Evolutionary conservation across 2,329 filamentous ascomycete species (phyloP).

Genomic region (Thelonectria discophora): DNA sequence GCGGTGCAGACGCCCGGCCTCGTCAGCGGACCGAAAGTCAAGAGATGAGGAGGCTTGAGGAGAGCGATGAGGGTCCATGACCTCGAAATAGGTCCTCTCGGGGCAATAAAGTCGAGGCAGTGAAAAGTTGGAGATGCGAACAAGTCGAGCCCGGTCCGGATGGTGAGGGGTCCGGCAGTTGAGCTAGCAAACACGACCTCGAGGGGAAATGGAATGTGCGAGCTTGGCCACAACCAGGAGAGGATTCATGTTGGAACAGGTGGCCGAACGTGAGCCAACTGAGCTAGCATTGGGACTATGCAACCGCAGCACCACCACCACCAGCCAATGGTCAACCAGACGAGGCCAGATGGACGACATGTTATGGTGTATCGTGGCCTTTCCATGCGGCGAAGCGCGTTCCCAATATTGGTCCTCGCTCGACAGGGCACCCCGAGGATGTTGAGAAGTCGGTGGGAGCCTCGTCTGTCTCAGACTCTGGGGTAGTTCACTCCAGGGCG

Average conservation of each 20-base stretch:
- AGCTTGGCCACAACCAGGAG: slow-evolving; percentile 1
- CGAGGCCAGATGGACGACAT: slow-evolving; percentile 21
- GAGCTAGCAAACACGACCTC: not conserved
- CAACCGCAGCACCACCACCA: not conserved
- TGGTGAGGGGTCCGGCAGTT: not conserved
- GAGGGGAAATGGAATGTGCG: not conserved
- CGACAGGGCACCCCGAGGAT: slow-evolving; percentile 9
- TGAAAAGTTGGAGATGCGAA: not conserved
- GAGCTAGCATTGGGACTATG: not conserved
- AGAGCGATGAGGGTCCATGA: not conserved
- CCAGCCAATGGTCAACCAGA: slow-evolving; percentile 4
- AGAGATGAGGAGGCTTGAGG: slow-evolving; percentile 1
- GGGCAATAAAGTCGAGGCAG: slow-evolving; percentile 4
- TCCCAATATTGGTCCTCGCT: slow-evolving; percentile 4
- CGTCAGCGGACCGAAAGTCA: slow-evolving; percentile 6
- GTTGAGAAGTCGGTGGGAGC: slow-evolving; percentile 20
- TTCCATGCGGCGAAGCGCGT: slow-evolving; percentile 16
- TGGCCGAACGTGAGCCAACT: not conserved
- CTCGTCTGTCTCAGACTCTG: slow-evolving; percentile 14
- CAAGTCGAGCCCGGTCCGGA: not conserved
- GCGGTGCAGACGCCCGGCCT: slow-evolving; percentile 13
- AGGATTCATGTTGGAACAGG: not conserved
- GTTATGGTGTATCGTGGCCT: slow-evolving; percentile 21
- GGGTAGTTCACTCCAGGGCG: slow-evolving; percentile 2
- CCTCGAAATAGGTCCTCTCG: slow-evolving; percentile 7